Percentiles rank a stretch among this genome's conserved stretches.
phyloP scores from a whole-genome alignment of 192 early-diverging fungal genomes.

The Mortierella hygrophila region DNA sequence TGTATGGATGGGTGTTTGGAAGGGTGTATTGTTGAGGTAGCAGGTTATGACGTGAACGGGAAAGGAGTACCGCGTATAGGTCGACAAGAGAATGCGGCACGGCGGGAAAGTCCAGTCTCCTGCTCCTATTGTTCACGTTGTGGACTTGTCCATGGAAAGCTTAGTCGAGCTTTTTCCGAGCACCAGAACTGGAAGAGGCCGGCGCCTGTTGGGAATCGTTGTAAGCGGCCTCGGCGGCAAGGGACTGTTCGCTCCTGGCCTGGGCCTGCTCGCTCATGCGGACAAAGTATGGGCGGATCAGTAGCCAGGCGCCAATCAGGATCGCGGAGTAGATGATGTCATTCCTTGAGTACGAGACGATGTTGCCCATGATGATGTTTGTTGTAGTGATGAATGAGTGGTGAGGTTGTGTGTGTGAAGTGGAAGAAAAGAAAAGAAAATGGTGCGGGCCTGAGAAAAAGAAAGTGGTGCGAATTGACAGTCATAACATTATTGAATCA shows the following conservation, averaged over 20 bases:
- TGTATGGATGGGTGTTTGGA: too few species aligned
- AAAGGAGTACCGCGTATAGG: too few species aligned
- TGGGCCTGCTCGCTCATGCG: slow-evolving; percentile 39
- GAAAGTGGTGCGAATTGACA: not conserved
- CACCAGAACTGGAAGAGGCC: not conserved
- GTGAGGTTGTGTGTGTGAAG: not conserved
- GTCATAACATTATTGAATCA: not conserved
- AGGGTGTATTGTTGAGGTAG: too few species aligned
- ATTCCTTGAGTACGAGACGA: slow-evolving; percentile 33
- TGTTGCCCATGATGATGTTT: slow-evolving; percentile 39
- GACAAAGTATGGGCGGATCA: slow-evolving; percentile 54
- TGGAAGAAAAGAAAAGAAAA: not conserved
- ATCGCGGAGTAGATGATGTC: slow-evolving; percentile 53
- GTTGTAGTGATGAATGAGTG: not conserved
- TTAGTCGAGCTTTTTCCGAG: slow-evolving; percentile 46
- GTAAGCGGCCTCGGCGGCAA: slow-evolving; percentile 28
- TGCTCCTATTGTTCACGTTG: too few species aligned
- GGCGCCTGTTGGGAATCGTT: slow-evolving; percentile 7
- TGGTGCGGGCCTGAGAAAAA: not conserved
- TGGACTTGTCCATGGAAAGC: not conserved
- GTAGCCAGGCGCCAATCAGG: slow-evolving; percentile 37
- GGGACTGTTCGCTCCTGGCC: slow-evolving; percentile 10
- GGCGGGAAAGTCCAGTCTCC: too few species aligned
- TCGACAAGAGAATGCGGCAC: too few species aligned
- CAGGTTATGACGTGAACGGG: too few species aligned